Percentiles rank a stretch among this genome's conserved stretches.
Evolutionary conservation across 306 rosid genomes (phyloP).

Genomic region (Castanospermum australe): DNA sequence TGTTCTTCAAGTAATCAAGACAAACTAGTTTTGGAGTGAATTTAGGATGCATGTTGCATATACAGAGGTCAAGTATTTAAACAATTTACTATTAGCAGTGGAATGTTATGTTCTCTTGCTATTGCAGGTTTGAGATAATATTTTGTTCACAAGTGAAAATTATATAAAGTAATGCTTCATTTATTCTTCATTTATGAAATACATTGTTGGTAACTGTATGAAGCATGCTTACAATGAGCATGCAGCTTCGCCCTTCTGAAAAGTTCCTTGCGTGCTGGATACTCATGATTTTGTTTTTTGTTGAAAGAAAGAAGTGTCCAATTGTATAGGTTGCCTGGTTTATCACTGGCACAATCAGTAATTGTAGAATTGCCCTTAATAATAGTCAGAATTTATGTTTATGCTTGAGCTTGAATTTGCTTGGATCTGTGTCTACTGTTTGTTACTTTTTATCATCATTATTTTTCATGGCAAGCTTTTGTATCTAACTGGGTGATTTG

Average conservation of each 20-base stretch:
- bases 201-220: not conserved
- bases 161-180: not conserved
- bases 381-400: not conserved
- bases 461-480: slow-evolving; percentile 21
- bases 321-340: not conserved
- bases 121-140: not conserved
- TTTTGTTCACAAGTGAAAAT: not conserved
- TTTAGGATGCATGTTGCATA: slow-evolving; percentile 2
- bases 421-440: not conserved
- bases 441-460: not conserved
- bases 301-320: not conserved
- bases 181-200: not conserved
- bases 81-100: not conserved
- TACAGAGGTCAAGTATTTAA: not conserved
- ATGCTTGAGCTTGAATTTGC: slow-evolving; percentile 1
- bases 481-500: slow-evolving; percentile 42
- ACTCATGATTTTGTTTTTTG: not conserved
- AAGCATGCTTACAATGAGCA: not conserved
- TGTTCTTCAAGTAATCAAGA: not conserved
- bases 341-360: not conserved
- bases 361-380: not conserved
- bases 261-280: not conserved
- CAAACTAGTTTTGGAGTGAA: not conserved
- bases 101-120: not conserved
- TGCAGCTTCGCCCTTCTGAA: not conserved